Percentiles rank a stretch among this genome's conserved stretches.
Conservation (phyloP, 2,329 filamentous ascomycete species). For the Penicillium crustosum region DNA sequence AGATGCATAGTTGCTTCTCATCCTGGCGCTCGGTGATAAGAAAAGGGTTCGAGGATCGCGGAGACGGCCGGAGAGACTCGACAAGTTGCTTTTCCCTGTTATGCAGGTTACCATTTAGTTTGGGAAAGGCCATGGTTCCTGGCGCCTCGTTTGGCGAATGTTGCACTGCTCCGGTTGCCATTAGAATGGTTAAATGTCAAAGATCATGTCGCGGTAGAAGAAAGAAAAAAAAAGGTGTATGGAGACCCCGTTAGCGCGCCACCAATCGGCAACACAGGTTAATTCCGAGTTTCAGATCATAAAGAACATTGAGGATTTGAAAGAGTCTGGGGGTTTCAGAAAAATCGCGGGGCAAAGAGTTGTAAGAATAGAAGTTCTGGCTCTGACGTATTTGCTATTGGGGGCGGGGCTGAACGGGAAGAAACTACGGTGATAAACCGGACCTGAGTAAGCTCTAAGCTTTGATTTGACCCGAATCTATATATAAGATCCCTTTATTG, state of each 20-base stretch:
- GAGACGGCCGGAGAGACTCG: conserved; percentile 29
- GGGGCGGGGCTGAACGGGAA: conserved; percentile 24
- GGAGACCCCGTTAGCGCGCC: conserved; percentile 25
- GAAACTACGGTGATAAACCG: conserved; percentile 27
- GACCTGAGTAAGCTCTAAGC: conserved; percentile 18
- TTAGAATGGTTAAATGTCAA: conserved; percentile 29
- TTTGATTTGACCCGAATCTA: conserved; percentile 19
- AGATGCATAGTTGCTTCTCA: conserved; percentile 40
- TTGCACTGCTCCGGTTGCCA: conserved; percentile 44
- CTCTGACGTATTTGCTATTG: conserved; percentile 27
- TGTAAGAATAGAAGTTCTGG: conserved; percentile 14
- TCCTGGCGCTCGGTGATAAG: conserved; percentile 41
- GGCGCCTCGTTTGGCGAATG: conserved; percentile 34
- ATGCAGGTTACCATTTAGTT: conserved; percentile 23
- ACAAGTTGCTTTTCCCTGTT: conserved; percentile 34
- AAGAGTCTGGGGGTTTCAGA: conserved; percentile 1
- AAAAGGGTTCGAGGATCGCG: conserved; percentile 36
- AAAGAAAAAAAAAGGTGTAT: conserved; percentile 13
- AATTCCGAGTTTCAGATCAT: conserved; percentile 10
- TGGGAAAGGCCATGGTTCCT: conserved; percentile 21
- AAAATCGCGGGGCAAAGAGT: conserved; percentile 7
- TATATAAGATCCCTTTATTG: conserved; percentile 23
- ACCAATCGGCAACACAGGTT: conserved; percentile 23
- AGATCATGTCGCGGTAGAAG: conserved; percentile 31
- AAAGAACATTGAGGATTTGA: conserved; percentile 12